phyloP scores from a whole-genome alignment of 148 eudicot species.

The Vaccinium corymbosum region DNA sequence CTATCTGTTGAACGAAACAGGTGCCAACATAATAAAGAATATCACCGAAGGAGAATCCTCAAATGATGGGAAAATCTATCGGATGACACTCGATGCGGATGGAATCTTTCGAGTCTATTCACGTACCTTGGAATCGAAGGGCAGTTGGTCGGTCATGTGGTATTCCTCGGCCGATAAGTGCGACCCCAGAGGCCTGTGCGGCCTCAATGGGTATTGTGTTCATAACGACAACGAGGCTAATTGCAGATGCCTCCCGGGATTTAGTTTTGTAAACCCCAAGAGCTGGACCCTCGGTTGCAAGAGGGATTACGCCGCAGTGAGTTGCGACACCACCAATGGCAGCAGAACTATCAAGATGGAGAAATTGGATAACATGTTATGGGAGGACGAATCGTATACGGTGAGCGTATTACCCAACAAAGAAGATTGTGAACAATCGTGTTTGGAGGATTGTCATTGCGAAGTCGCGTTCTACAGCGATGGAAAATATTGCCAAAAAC shows the following conservation, averaged over 20 bases:
- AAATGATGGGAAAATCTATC: not conserved
- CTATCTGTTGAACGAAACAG: constrained; percentile 21
- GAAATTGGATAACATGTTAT: not conserved
- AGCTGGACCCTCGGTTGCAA: not conserved
- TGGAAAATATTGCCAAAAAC: not conserved
- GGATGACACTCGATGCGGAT: constrained; percentile 23
- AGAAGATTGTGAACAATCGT: constrained; percentile 15
- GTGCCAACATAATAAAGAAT: constrained; percentile 4
- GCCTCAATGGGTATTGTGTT: constrained; percentile 30
- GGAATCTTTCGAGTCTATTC: constrained; percentile 35
- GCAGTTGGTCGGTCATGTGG: constrained; percentile 22
- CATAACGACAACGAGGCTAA: not conserved
- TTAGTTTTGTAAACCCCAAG: not conserved
- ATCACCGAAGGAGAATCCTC: constrained; percentile 18
- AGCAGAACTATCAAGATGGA: not conserved
- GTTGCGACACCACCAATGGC: not conserved
- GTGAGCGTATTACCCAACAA: not conserved
- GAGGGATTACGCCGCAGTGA: not conserved
- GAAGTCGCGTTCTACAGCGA: constrained; percentile 21
- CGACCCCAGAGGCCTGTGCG: constrained; percentile 30
- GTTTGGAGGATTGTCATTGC: constrained; percentile 30
- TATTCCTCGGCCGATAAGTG: constrained; percentile 14
- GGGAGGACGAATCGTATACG: not conserved
- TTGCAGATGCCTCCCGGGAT: constrained; percentile 14
- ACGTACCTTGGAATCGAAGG: not conserved